Percentiles rank a stretch among this genome's conserved stretches.
Conservation (phyloP, 2,329 filamentous ascomycete species). For the Zymoseptoria crescenta region DNA sequence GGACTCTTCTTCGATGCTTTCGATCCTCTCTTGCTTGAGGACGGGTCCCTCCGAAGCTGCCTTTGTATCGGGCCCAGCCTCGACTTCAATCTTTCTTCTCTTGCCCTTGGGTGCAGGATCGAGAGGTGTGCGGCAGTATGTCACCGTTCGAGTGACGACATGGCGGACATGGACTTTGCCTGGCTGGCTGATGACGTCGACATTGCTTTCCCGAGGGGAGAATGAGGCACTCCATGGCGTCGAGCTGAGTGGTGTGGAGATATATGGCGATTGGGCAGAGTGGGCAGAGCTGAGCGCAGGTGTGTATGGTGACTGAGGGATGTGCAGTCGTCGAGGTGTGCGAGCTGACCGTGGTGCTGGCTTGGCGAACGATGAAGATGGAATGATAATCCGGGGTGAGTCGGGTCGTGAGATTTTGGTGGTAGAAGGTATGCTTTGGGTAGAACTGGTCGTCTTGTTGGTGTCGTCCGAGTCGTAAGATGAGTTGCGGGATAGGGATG, state of each 20-base stretch:
- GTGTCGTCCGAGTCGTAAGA: slow-evolving; percentile 26
- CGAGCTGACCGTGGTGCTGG: slow-evolving; percentile 54
- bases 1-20: slow-evolving; percentile 9
- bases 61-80: slow-evolving; percentile 14
- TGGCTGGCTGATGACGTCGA: slow-evolving; percentile 21
- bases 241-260: slow-evolving; percentile 33
- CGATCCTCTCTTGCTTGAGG: slow-evolving; percentile 20
- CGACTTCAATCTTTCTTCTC: slow-evolving; percentile 62
- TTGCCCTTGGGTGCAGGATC: slow-evolving; percentile 88
- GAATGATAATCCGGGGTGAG: slow-evolving; percentile 38
- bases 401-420: slow-evolving; percentile 19
- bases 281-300: slow-evolving; percentile 29
- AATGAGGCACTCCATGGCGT: slow-evolving; percentile 34
- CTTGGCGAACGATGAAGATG: slow-evolving; percentile 37
- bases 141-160: slow-evolving; percentile 89
- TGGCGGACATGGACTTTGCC: slow-evolving; percentile 65
- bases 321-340: slow-evolving; percentile 59
- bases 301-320: slow-evolving; percentile 70
- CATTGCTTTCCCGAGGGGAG: slow-evolving; percentile 64
- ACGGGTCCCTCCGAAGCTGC: slow-evolving; percentile 12
- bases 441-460: slow-evolving; percentile 9
- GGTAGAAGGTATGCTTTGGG: slow-evolving; percentile 11
- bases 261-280: slow-evolving; percentile 62
- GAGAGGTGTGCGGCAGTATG: slow-evolving; percentile 66
- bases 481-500: slow-evolving; percentile 28